These are phyloP conservation scores for Protea cynaroides DNA, from an alignment of 164 flowering plant genomes.

Conservation along the genomic window DNA sequence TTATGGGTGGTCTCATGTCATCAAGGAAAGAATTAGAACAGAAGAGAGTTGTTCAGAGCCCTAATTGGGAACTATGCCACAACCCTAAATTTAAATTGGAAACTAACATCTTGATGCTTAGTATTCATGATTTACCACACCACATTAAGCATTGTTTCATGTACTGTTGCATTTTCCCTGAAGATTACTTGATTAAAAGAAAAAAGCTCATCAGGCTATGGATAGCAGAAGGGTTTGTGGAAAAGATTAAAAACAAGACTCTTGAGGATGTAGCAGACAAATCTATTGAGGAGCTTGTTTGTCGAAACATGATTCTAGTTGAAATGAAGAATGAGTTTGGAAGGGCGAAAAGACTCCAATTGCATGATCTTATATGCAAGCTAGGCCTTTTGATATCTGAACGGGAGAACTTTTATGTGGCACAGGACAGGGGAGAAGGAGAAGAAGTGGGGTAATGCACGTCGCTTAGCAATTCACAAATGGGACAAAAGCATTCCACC, in stretches of 20 bases:
- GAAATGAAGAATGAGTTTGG: neutral
- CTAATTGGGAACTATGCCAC: too few relatives aligned
- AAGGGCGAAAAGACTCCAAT: neutral
- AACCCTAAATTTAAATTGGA: constrained; percentile 9
- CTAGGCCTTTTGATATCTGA: neutral
- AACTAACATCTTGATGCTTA: constrained; percentile 4
- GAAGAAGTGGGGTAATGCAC: neutral
- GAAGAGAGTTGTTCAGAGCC: constrained; percentile 9
- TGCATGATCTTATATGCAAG: neutral
- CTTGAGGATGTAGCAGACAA: constrained; percentile 3
- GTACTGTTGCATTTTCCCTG: neutral
- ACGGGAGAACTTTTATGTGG: neutral
- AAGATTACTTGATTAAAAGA: neutral
- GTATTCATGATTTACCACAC: neutral
- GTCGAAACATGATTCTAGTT: constrained; percentile 1
- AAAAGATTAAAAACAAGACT: neutral
- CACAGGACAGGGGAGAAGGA: neutral
- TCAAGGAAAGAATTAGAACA: constrained; percentile 19
- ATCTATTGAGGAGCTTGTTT: constrained; percentile 1
- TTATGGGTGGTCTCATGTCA: constrained; percentile 34
- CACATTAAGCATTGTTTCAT: constrained; percentile 3
- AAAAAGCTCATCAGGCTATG: neutral
- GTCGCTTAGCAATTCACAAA: neutral
- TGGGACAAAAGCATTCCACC: neutral
- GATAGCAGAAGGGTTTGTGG: constrained; percentile 3